Evolutionary conservation across 164 flowering plant species (phyloP), one percentile per base, ranked within the genome.

Genomic region (Hamamelis virginiana): DNA sequence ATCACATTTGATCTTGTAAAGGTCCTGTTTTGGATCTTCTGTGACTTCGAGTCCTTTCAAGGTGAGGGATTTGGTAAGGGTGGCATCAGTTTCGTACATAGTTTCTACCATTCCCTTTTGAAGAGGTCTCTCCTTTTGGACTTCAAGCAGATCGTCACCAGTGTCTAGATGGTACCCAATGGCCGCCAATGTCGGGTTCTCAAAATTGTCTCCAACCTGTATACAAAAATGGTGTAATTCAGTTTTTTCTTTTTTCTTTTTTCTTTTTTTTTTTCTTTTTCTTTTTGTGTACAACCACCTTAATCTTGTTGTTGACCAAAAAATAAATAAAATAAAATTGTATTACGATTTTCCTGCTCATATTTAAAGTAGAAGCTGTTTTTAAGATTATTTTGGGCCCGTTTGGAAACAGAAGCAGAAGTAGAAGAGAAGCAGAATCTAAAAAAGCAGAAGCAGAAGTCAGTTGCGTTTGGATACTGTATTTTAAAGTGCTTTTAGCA

Each of bases 71-170:
- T 72, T 57, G 16, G 77, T 26, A 23, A 88, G 75, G 26, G 78
- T 72, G 9, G 79, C 46, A 3, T 85, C 87, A 8, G 76, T 73
- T 62, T 83, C 80, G n/a, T 77, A 4, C 44, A 61, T 50, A 4
- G 88, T 82, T 52, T 86, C 89, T 43, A 84, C 33, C 3, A 85
- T 77, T 70, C 90, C 90, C 48, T 84, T 81, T 23, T 84, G 46
- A 12, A 86, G 85, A 28, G 88, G 86, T 64, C 84, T 82, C 44
- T 73, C 70, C 26, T 64, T 72, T 14, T 33, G 50, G 38, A 28
- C 19, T 58, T 76, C 62, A 14, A 62, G 8, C 9, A 26, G 55
- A 12, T 26, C 55, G 56, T 80, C 79, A 22, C 56, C 68, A 13
- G 19, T 62, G 23, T 78, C 80, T 47, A 58, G 65, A 0, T 67